Evolutionary conservation across 1,284 basidiomycete species (phyloP), one percentile per base, ranked within the genome.

Genomic region (Sporisorium sorghi): DNA sequence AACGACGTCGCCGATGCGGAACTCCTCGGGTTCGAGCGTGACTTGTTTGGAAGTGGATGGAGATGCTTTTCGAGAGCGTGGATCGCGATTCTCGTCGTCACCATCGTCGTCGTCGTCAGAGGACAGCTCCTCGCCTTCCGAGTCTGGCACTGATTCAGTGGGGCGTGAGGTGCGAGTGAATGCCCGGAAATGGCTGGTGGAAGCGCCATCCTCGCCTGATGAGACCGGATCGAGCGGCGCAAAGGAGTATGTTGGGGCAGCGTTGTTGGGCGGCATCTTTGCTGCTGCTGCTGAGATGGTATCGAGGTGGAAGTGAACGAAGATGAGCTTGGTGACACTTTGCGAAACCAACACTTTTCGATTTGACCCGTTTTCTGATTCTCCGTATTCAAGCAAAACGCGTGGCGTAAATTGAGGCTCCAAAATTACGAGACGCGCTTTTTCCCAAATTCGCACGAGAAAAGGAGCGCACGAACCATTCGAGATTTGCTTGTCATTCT

Each of bases 1-100:
- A 47, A 75, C 63, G 39, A 71, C 68, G 42, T 75, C 73, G 49
- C 73, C 73, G 23, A 75, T 71, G 26, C 55, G 73, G 26, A 75
- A 64, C 28, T 75, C 63, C 55, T 66, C 68, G 8, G 58, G 33
- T n/a, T 66, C 66, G 23, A 63, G 40, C 10, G 35, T 15, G 4
- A 37, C 46, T 3, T 50, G 39, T 12, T 69, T 62, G 14, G 54
- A 66, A 0, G 70, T 57, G 3, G 70, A 62, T 17, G 66, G 39
- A 0, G 58, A 66, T 15, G 53, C 3, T 26, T 37, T 52, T 15
- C 44, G 46, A n/a, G 40, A 54, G 24, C 54, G 73, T 37, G 58
- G 62, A 30, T 61, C 58, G 4, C 47, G 66, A 19, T 62, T 59
- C 44, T 59, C 64, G 52, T 61, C 68, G 39, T 66, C 58, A 11